Base-by-base conservation (phyloP, 371 early-diverging fungal species). In the Funneliformis caledonium region DNA sequence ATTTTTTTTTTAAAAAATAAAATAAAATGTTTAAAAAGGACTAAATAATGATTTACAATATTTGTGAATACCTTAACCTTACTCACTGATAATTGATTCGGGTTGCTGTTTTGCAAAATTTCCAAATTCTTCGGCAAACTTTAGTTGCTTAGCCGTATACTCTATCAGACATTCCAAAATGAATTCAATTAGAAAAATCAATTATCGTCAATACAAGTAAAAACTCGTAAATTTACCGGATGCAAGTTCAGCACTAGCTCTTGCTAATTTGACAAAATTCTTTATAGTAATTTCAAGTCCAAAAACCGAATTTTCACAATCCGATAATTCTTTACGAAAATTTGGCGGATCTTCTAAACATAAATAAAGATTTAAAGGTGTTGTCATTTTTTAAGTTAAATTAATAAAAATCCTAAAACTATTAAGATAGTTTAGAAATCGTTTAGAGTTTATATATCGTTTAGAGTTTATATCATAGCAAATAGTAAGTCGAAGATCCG, bases 101-200 rank as follows among this genome's bases (percentile, higher is more conserved):
- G 76, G 76, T 22, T 76, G 76, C 45, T 37, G 48, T 14, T 61
- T 76, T 26, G 76, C 76, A 62, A 76, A 76, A 56, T 76, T 76
- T 45, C 43, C 47, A 26, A 76, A 26, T 37, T 76, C 76, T 9
- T 76, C 62, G 19, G 76, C 76, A 11, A 76, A 76, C n/a, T 76
- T 62, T 14, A 76, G 43, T 64, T 76, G 76, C 22, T 76, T 76
- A 9, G 22, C 37, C 26, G 76, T 76, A 62, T 76, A 76, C 11
- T 76, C 76, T 76, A 64, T 37, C 37, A 37, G 37, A 37, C 37
- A 37, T 5, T 43, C 16, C 16, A 7, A 5, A 56, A 56, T 19
- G 2, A 16, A 56, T 19, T 56, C 6, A 5, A 56, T 19, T 56
- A 56, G 1, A 56, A 19, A 16, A 4, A 5, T 19, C 7, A 19